phyloP scores from a whole-genome alignment of 495 filamentous ascomycete genomes.

The Trichoderma gamsii region DNA sequence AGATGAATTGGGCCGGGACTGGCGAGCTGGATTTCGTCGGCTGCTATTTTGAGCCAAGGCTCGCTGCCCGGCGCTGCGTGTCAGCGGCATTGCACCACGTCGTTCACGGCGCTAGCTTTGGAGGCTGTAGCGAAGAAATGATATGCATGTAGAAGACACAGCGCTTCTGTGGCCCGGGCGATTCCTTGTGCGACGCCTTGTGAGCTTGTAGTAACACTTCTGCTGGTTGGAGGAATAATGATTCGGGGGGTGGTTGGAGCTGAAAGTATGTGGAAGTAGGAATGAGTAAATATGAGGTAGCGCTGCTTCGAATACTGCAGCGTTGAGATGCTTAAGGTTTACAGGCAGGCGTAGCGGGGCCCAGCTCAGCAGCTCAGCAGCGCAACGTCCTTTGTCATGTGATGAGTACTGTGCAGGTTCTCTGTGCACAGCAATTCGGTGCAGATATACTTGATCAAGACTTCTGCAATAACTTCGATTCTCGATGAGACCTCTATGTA shows the following conservation, averaged over 20 bases:
- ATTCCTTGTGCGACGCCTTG: background rate
- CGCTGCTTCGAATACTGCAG: background rate
- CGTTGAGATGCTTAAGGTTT: background rate
- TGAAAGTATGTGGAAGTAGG: background rate
- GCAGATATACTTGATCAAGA: background rate
- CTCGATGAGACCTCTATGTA: background rate
- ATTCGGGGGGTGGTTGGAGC: too few species aligned
- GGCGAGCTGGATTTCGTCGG: background rate
- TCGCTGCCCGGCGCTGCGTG: conserved; percentile 2
- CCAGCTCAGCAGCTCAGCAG: background rate
- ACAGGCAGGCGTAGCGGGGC: background rate
- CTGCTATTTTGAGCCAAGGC: background rate
- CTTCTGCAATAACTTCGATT: background rate
- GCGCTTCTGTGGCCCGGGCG: background rate
- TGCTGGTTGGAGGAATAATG: background rate
- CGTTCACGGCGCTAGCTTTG: background rate
- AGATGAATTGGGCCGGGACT: background rate
- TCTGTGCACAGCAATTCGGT: background rate
- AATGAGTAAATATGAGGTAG: background rate
- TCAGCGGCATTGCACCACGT: conserved; percentile 1
- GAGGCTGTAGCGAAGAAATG: background rate
- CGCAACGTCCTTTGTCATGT: background rate
- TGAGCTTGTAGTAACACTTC: background rate
- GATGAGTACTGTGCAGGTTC: background rate
- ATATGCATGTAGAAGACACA: background rate